Evolutionary conservation across 169 alveolate genomes (phyloP), one percentile per base, ranked within the genome.

Genomic region (Eimeria brunetti): DNA sequence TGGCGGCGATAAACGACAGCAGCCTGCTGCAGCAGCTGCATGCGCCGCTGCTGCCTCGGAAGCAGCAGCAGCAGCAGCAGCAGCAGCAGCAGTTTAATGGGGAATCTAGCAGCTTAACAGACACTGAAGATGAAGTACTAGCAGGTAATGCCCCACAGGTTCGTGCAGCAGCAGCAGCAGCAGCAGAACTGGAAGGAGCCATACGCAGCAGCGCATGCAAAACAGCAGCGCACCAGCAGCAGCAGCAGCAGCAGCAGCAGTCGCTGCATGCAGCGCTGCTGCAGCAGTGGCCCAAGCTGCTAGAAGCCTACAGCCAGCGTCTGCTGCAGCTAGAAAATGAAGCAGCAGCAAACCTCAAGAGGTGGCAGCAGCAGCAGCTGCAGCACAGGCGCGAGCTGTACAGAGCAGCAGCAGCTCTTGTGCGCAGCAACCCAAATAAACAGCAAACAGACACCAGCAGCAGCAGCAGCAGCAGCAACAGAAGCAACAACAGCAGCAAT

Each of bases 91-190:
- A 46, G 16, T n/a, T 22, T 12, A 24, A 9, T 12, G 89, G 73
- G 33, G 89, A 81, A 12, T 27, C 73, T 6, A 14, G 27, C 27
- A 53, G 89, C 51, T 46, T 81, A 33, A 81, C 73, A 51, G 89
- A 81, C 44, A 30, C 89, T 49, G 89, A 81, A n/a, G 89, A 81
- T 53, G 89, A 60, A 9, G 44, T 81, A 3, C 46, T 81, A 20
- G 22, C 53, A 20, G 89, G 89, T 20, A 64, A 49, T 20, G 89
- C 89, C 53, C 89, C 89, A 22, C 73, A 49, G 89, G 89, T 51
- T 16, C 89, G 69, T 12, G 64, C 46, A 81, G 73, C 71, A 53
- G 89, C 89, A 24, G 51, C 49, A 53, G 89, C 89, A n/a, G 89
- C 67, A 22, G 44, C 22, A 12, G 73, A n/a, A 41, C 73, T 49